Evolutionary conservation across 192 early-diverging fungal species (phyloP).

Genomic region (Chytriomyces hyalinus): DNA sequence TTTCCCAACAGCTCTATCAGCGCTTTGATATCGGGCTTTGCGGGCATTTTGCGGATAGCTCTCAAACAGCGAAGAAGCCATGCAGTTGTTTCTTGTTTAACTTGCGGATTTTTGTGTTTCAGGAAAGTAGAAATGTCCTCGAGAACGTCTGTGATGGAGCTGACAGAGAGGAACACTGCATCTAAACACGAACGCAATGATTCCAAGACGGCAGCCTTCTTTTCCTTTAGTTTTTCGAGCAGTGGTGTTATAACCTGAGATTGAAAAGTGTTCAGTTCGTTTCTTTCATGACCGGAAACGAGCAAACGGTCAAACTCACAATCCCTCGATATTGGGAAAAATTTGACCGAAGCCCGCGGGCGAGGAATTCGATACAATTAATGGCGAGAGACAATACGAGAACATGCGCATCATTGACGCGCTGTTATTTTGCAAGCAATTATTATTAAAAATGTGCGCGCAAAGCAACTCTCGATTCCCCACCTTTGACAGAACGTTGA

Average conservation of each 20-base stretch:
- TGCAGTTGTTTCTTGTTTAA: slow-evolving; percentile 75
- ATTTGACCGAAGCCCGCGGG: slow-evolving; percentile 72
- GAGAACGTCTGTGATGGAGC: slow-evolving; percentile 68
- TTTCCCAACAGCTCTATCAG: slow-evolving; percentile 78
- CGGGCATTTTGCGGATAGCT: slow-evolving; percentile 68
- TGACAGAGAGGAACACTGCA: slow-evolving; percentile 76
- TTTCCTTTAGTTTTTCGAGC: slow-evolving; percentile 94
- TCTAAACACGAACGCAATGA: slow-evolving; percentile 80
- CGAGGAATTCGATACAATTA: slow-evolving; percentile 83
- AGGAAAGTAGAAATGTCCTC: slow-evolving; percentile 75
- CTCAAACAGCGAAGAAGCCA: slow-evolving; percentile 79
- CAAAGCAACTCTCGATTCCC: background rate
- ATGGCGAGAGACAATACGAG: slow-evolving; percentile 78
- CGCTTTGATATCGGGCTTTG: slow-evolving; percentile 80
- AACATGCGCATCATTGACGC: slow-evolving; percentile 82
- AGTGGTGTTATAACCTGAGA: slow-evolving; percentile 69
- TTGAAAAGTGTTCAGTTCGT: background rate
- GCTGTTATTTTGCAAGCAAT: slow-evolving; percentile 13
- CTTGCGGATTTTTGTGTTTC: slow-evolving; percentile 94
- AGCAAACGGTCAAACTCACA: slow-evolving; percentile 40
- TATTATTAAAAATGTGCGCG: background rate
- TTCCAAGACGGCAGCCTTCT: slow-evolving; percentile 88
- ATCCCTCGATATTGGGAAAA: slow-evolving; percentile 82
- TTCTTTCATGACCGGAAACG: too few species aligned
- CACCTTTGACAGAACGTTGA: slow-evolving; percentile 83